Evolutionary conservation across 2,329 filamentous ascomycete genomes (phyloP), one percentile per base, ranked within the genome.

Genomic region (Eutypa lata): DNA sequence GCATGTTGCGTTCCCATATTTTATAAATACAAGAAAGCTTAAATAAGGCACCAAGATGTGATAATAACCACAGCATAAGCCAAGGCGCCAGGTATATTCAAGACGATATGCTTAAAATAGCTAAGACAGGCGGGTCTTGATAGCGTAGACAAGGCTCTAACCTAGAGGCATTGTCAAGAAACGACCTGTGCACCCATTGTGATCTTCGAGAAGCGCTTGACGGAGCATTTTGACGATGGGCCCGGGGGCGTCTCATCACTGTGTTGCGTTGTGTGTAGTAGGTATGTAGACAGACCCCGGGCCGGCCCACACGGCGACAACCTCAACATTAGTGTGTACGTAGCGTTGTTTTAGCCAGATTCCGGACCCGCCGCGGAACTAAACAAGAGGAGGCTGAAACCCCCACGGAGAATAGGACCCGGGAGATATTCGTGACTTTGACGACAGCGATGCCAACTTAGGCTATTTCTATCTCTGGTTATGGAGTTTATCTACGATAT

Each of bases 121-220:
- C 51, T 55, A 47, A 56, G 35, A 56, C 42, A 38, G 35, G 55
- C 58, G 57, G 58, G 57, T 57, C 55, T 40, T 28, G 57, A 58
- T 57, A 59, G 52, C 54, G 47, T 52, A 49, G 57, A 49, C 52
- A 49, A 54, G 55, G 53, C 47, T 46, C 48, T 35, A 47, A 51
- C 45, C 6, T 47, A 31, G 22, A 53, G 24, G 31, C 35, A 33
- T 38, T 48, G 52, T n/a, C 52, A 54, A 28, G 28, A 11, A 6
- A 42, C n/a, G 42, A 40, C 50, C 55, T 54, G 51, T 57, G 57
- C 60, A 57, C 54, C 54, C 56, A 64, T 64, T 61, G 53, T 40
- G 61, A 64, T 64, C 61, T 60, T 61, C 61, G 56, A 49, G 42
- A 51, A 38, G 56, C 51, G 54, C 61, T 55, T 50, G 54, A 53